Conservation (phyloP, 2,329 filamentous ascomycete genomes). For the Akanthomyces lecanii region DNA sequence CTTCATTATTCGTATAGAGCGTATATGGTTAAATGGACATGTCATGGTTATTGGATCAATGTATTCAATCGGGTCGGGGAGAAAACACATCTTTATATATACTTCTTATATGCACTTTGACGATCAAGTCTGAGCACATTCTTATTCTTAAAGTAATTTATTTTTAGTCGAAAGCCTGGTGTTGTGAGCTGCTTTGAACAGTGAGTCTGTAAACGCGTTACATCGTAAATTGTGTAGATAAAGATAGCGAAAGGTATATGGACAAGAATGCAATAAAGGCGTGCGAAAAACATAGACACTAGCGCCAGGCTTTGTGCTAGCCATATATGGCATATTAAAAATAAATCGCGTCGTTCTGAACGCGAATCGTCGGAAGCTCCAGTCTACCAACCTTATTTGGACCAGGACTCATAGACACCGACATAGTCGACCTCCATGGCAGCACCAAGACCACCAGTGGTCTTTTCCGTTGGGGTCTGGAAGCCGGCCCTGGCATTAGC, state of each 20-base stretch:
- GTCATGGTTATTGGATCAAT: constrained; percentile 3
- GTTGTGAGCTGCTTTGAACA: background rate
- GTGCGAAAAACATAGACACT: background rate
- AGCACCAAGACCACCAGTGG: constrained; percentile 29
- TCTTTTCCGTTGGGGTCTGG: constrained; percentile 31
- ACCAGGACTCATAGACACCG: constrained; percentile 27
- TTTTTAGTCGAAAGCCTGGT: background rate
- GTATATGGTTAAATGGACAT: background rate
- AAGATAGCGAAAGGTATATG: background rate
- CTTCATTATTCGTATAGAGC: background rate
- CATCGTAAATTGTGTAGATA: background rate
- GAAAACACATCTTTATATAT: background rate
- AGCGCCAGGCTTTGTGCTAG: background rate
- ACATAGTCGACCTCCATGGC: constrained; percentile 39
- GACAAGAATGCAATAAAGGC: background rate
- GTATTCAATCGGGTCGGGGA: background rate
- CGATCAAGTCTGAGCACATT: background rate
- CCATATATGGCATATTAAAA: background rate
- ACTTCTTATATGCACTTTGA: constrained; percentile 10
- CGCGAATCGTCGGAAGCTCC: too few species aligned
- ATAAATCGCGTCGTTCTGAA: background rate
- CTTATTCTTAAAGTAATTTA: background rate
- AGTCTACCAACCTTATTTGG: background rate
- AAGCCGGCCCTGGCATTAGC: constrained; percentile 31
- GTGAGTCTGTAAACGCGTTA: background rate